phyloP scores from a whole-genome alignment of 139 green algal species.

The Chlamydomonas sp. region DNA sequence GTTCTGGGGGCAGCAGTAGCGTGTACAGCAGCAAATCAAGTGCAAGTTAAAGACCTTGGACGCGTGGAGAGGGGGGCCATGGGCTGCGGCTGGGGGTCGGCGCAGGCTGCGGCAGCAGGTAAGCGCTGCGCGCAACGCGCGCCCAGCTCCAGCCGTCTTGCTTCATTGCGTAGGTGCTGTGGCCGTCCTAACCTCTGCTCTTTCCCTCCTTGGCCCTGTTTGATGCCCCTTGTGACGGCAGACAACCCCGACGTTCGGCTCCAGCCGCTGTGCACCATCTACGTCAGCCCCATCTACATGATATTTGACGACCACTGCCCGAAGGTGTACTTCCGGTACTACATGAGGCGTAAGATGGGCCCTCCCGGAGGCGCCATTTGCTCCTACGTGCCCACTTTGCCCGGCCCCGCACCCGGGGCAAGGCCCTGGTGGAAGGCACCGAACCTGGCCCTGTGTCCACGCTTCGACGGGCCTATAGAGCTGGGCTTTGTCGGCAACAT shows the following conservation, averaged over 20 bases:
- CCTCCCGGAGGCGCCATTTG: constrained; percentile 46
- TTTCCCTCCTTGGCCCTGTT: too few species aligned
- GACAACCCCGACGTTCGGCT: background rate
- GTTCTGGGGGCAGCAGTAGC: too few species aligned
- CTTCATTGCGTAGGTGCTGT: background rate
- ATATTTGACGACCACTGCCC: constrained; percentile 39
- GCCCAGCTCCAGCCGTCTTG: too few species aligned
- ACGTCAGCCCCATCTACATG: constrained; percentile 30
- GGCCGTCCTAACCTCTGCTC: background rate
- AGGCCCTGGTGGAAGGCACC: background rate
- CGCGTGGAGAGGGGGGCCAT: too few species aligned
- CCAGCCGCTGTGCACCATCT: constrained; percentile 53
- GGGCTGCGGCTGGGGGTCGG: too few species aligned
- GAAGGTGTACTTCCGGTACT: constrained; percentile 32
- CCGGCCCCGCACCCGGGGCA: too few species aligned
- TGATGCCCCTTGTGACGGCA: background rate
- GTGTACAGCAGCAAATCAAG: too few species aligned
- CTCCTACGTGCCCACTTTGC: background rate
- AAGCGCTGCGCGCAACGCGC: too few species aligned
- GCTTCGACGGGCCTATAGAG: background rate
- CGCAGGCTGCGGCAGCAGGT: too few species aligned
- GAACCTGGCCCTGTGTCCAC: constrained; percentile 7
- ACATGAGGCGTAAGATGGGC: constrained; percentile 47
- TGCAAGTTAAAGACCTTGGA: too few species aligned
- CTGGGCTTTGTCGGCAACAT: background rate